A percentile compares a stretch with the other conserved stretches of the same genome.
phyloP scores from a whole-genome alignment of 129 eudicot genomes.

The Flaveria linearis region DNA sequence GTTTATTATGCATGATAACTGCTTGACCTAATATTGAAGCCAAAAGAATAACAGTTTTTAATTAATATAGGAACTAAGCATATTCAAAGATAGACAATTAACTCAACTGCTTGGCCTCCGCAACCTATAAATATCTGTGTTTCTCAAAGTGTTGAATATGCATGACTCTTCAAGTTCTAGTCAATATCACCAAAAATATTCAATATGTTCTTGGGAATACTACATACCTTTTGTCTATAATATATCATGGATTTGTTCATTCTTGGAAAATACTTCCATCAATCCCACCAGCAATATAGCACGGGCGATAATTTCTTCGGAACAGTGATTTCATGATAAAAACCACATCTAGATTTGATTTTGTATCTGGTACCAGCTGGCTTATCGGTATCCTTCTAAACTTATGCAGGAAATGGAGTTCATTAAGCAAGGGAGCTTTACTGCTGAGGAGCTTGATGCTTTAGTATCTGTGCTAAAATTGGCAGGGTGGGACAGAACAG shows the following conservation, averaged over 20 bases:
- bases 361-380: neutral
- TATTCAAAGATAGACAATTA: neutral
- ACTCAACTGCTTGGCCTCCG: neutral
- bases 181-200: neutral
- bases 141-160: neutral
- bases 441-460: constrained; percentile 75
- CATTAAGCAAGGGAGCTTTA: constrained; percentile 79
- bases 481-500: constrained; percentile 71
- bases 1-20: neutral
- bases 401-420: constrained; percentile 88
- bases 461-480: constrained; percentile 71
- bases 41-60: neutral
- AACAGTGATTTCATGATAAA: constrained; percentile 7
- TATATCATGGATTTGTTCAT: neutral
- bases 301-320: neutral
- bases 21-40: neutral
- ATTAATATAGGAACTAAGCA: neutral
- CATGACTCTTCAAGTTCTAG: neutral
- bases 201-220: constrained; percentile 15
- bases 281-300: neutral
- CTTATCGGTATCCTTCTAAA: constrained; percentile 4
- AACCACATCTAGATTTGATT: neutral
- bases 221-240: neutral
- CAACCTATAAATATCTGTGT: constrained; percentile 1
- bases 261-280: constrained; percentile 4